phyloP scores from a whole-genome alignment of 2,329 filamentous ascomycete genomes.

The Penicillium sp. region DNA sequence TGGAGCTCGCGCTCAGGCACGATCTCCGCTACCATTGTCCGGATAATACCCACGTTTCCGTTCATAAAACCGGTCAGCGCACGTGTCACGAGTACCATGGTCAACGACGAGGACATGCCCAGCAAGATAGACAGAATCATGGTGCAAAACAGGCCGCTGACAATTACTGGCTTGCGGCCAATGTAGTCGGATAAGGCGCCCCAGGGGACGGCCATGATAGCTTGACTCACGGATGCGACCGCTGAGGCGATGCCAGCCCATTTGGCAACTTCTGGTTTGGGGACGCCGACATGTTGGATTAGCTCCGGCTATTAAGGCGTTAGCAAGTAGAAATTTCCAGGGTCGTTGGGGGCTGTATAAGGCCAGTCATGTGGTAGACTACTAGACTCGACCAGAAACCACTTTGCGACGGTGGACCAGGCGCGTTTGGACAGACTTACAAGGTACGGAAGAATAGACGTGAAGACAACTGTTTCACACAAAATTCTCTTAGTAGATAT shows the following conservation, averaged over 20 bases:
- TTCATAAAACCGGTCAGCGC: slow-evolving; percentile 81
- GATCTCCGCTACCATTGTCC: slow-evolving; percentile 91
- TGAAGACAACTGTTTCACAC: slow-evolving; percentile 15
- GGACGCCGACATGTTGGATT: slow-evolving; percentile 75
- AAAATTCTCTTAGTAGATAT: slow-evolving; percentile 1
- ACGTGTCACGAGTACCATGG: slow-evolving; percentile 77
- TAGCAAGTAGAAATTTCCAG: neutral
- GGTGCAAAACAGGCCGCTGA: slow-evolving; percentile 71
- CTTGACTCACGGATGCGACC: slow-evolving; percentile 72
- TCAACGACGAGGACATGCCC: slow-evolving; percentile 76
- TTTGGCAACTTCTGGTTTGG: slow-evolving; percentile 67
- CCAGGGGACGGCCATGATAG: slow-evolving; percentile 71
- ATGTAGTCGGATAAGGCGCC: slow-evolving; percentile 73
- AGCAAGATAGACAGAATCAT: slow-evolving; percentile 81
- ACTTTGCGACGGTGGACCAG: neutral
- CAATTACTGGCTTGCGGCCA: slow-evolving; percentile 80
- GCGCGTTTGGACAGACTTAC: slow-evolving; percentile 27
- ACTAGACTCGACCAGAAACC: neutral
- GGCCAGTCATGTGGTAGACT: slow-evolving; percentile 1
- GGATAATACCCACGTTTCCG: slow-evolving; percentile 90
- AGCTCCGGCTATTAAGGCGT: slow-evolving; percentile 65
- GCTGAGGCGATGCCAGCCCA: slow-evolving; percentile 77
- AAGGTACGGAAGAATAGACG: slow-evolving; percentile 21
- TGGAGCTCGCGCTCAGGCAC: slow-evolving; percentile 85
- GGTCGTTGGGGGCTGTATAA: slow-evolving; percentile 8